phyloP scores from a whole-genome alignment of 305 asterid genomes.

The Fraxinus paxiana region DNA sequence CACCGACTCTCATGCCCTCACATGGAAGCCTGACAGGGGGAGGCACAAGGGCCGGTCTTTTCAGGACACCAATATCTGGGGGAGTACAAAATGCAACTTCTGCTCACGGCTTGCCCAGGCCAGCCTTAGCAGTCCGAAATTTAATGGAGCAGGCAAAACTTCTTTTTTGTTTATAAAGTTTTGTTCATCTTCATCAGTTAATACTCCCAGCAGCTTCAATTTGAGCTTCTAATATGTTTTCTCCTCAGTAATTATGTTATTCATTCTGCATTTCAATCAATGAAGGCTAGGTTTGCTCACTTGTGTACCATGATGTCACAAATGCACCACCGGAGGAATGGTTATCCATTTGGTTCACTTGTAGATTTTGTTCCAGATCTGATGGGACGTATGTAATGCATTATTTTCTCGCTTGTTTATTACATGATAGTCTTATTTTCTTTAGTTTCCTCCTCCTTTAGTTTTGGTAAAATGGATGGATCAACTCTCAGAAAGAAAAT shows the following conservation, averaged over 20 bases:
- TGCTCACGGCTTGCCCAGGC: conserved; percentile 88
- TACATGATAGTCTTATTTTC: neutral
- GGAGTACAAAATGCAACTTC: conserved; percentile 99
- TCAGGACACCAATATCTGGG: conserved; percentile 94
- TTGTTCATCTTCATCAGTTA: neutral
- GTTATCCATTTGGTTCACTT: conserved; percentile 8
- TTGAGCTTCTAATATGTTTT: conserved; percentile 24
- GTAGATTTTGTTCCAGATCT: conserved; percentile 2
- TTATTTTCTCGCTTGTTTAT: neutral
- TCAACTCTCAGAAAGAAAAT: neutral
- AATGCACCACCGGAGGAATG: conserved; percentile 1
- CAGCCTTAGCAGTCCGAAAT: conserved; percentile 93
- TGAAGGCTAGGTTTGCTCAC: conserved; percentile 6
- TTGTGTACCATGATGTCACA: conserved; percentile 6
- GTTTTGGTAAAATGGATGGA: neutral
- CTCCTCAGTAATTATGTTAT: neutral
- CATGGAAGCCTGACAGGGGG: conserved; percentile 53
- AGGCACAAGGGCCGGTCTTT: conserved; percentile 89
- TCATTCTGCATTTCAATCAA: conserved; percentile 24
- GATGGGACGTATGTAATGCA: conserved; percentile 1
- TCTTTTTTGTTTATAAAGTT: neutral
- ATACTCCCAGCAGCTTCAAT: neutral
- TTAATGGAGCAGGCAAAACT: conserved; percentile 86
- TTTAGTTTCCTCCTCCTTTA: neutral
- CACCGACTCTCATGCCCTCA: conserved; percentile 43